A percentile compares a stretch with the other conserved stretches of the same genome.
Conservation (phyloP, 2,329 filamentous ascomycete species). For the Zarea fungicola region DNA sequence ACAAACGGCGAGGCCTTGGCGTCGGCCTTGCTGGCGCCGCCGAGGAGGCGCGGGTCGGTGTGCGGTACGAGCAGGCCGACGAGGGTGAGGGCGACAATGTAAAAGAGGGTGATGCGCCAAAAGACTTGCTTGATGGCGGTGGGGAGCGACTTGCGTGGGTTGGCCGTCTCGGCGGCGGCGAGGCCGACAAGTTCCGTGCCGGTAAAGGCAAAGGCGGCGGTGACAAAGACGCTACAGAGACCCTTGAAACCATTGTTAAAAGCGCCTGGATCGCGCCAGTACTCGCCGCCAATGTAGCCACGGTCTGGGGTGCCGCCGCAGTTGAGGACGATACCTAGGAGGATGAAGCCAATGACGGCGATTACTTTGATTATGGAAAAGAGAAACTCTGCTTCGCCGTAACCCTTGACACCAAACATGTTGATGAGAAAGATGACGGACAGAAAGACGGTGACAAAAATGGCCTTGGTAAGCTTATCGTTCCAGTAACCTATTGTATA, state of each 20-base stretch:
- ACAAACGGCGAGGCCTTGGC: conserved; percentile 84
- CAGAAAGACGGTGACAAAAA: conserved; percentile 81
- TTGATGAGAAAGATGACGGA: conserved; percentile 74
- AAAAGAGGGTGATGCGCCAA: conserved; percentile 90
- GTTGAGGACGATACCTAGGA: conserved; percentile 82
- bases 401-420: conserved; percentile 80
- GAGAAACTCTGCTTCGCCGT: conserved; percentile 84
- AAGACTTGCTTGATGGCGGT: conserved; percentile 91
- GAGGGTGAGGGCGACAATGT: conserved; percentile 74
- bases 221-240: conserved; percentile 73
- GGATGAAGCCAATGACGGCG: conserved; percentile 82
- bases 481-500: conserved; percentile 83
- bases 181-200: conserved; percentile 73
- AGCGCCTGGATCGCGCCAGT: conserved; percentile 76
- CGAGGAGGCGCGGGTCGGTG: conserved; percentile 57
- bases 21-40: conserved; percentile 51
- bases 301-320: conserved; percentile 69
- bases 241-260: conserved; percentile 81
- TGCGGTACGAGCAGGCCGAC: conserved; percentile 80
- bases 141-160: conserved; percentile 74
- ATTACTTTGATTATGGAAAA: conserved; percentile 83
- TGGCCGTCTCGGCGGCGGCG: conserved; percentile 72
- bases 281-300: conserved; percentile 74
- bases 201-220: conserved; percentile 69
- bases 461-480: conserved; percentile 56